Conservation (phyloP, 768 basidiomycete species). For the Termitomyces eurrhizus region DNA sequence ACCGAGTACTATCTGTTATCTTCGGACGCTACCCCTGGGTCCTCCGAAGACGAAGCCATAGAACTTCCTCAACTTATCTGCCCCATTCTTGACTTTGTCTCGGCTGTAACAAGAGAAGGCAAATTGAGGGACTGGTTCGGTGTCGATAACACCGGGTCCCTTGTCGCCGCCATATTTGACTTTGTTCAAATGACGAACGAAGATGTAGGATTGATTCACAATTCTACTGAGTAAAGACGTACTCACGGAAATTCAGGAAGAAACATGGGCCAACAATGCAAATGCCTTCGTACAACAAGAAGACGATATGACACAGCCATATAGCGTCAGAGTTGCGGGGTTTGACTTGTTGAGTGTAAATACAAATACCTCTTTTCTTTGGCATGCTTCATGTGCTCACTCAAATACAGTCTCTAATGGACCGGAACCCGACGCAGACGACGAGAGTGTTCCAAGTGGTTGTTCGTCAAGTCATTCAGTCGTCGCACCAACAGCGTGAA, state of each 20-base stretch:
- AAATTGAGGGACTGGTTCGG: constrained; percentile 65
- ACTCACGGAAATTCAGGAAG: constrained; percentile 52
- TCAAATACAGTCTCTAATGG: constrained; percentile 47
- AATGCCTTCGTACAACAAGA: constrained; percentile 95
- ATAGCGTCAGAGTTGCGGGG: constrained; percentile 79
- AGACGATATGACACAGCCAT: constrained; percentile 82
- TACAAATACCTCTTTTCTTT: constrained; percentile 2
- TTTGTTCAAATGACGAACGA: constrained; percentile 88
- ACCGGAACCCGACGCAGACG: constrained; percentile 48
- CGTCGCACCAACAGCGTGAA: constrained; percentile 53
- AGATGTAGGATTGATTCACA: constrained; percentile 56
- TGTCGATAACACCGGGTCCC: constrained; percentile 40
- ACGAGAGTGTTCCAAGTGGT: constrained; percentile 48
- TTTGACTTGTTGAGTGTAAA: constrained; percentile 78
- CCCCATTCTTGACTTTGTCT: constrained; percentile 78
- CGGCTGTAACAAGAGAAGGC: constrained; percentile 59
- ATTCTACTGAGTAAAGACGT: constrained; percentile 2
- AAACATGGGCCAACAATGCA: constrained; percentile 84
- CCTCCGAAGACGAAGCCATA: constrained; percentile 73
- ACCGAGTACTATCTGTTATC: constrained; percentile 57
- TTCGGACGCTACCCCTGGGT: constrained; percentile 50
- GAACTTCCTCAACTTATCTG: constrained; percentile 76
- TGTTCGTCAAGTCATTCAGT: constrained; percentile 50
- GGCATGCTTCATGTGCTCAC: constrained; percentile 8
- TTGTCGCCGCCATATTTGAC: constrained; percentile 56